A percentile compares a stretch with the other conserved stretches of the same genome.
Conservation (phyloP, 306 rosid genomes). For the Lithocarpus polystachyus region DNA sequence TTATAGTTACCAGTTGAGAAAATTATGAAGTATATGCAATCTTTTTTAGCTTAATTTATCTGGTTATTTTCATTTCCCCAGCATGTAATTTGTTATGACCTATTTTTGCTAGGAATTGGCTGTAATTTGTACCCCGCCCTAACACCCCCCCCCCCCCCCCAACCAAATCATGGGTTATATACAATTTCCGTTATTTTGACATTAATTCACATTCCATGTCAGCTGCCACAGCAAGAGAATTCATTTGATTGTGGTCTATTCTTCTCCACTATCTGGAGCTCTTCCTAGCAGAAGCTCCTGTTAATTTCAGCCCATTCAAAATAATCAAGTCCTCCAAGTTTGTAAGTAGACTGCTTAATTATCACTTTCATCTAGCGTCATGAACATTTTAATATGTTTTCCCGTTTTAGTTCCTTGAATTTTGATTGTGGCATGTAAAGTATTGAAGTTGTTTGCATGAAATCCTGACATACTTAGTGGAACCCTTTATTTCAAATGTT, state of each 20-base stretch:
- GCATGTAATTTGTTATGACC: not conserved
- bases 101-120: not conserved
- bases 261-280: constrained; percentile 93
- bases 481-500: not conserved
- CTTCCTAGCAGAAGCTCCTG: constrained; percentile 78
- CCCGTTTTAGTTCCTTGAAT: not conserved
- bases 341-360: constrained; percentile 53
- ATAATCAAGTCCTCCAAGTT: constrained; percentile 66
- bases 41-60: not conserved
- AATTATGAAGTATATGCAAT: not conserved
- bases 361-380: not conserved
- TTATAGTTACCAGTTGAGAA: not conserved
- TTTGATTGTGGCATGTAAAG: not conserved
- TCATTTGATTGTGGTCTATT: constrained; percentile 88
- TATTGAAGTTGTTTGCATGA: not conserved
- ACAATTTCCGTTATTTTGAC: not conserved
- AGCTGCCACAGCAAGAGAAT: constrained; percentile 96
- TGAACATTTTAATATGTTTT: not conserved
- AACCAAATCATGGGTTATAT: too few species aligned
- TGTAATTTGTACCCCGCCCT: too few species aligned
- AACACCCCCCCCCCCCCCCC: too few species aligned
- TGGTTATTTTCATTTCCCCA: not conserved
- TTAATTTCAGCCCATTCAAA: constrained; percentile 68
- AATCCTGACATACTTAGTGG: not conserved
- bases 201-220: constrained; percentile 31